Evolutionary conservation across 306 rosid species (phyloP).

Genomic region (Quercus agrifolia): DNA sequence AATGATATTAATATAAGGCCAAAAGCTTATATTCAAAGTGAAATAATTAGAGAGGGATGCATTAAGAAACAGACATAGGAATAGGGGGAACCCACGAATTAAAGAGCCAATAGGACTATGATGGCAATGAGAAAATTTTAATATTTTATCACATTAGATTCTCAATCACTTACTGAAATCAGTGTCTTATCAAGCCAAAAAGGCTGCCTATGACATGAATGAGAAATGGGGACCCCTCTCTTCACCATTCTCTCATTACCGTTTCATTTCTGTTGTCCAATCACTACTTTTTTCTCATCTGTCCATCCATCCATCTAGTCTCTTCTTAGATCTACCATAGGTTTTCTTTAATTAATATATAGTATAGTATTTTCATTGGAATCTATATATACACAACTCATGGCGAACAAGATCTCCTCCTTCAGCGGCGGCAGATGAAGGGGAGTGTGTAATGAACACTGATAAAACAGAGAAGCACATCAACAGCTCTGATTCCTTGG

Average conservation of each 20-base stretch:
- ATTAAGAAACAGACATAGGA: not conserved
- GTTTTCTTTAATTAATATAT: not conserved
- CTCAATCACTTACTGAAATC: conserved; percentile 22
- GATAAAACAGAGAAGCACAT: too few relatives aligned
- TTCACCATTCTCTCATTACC: not conserved
- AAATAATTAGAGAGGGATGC: conserved; percentile 6
- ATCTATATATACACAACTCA: too few relatives aligned
- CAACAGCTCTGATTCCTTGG: too few relatives aligned
- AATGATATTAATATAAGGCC: not conserved
- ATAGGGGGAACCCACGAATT: not conserved
- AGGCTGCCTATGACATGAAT: conserved; percentile 27
- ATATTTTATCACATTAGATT: conserved; percentile 19
- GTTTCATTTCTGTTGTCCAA: not conserved
- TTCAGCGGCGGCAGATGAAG: too few relatives aligned
- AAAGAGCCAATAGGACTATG: conserved; percentile 8
- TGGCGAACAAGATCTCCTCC: too few relatives aligned
- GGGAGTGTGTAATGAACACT: too few relatives aligned
- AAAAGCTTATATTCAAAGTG: not conserved
- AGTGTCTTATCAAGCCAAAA: conserved; percentile 43
- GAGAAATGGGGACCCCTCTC: not conserved
- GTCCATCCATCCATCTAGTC: conserved; percentile 31
- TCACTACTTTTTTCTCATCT: not conserved
- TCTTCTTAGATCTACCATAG: not conserved
- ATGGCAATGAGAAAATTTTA: conserved; percentile 18
- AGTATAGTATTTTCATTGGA: not conserved